These are phyloP conservation scores for Ascochyta lentis DNA, from an alignment of 2,329 filamentous ascomycete genomes.

Conservation along the genomic window DNA sequence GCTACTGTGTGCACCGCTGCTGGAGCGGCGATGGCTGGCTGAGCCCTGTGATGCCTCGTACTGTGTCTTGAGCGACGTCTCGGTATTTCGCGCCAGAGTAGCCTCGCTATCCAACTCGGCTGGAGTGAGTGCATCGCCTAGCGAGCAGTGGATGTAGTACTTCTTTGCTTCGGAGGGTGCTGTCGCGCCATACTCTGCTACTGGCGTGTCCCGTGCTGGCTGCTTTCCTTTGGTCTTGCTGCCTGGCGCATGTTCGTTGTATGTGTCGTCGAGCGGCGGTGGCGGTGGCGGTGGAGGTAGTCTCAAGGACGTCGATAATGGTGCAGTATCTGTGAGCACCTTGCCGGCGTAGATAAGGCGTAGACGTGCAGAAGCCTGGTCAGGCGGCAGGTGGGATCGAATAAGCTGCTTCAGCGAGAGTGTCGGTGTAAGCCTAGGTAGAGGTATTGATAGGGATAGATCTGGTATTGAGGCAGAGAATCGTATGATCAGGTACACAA, in stretches of 20 bases:
- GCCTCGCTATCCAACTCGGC: conserved; percentile 75
- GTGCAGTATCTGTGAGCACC: conserved; percentile 76
- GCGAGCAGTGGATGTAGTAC: conserved; percentile 94
- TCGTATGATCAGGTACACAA: conserved; percentile 81
- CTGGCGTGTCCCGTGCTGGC: conserved; percentile 58
- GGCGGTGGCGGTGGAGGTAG: conserved; percentile 63
- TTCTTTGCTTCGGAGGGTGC: conserved; percentile 52
- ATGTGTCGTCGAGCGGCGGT: conserved; percentile 42
- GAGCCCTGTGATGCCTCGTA: conserved; percentile 26
- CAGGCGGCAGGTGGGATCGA: conserved; percentile 70
- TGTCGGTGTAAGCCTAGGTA: conserved; percentile 73
- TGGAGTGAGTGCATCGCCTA: conserved; percentile 74
- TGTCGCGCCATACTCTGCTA: conserved; percentile 26
- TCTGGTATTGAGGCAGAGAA: conserved; percentile 88
- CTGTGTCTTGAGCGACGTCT: conserved; percentile 46
- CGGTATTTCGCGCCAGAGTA: conserved; percentile 48
- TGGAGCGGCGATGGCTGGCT: conserved; percentile 23
- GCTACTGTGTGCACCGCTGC: conserved; percentile 18
- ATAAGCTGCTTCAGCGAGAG: conserved; percentile 83
- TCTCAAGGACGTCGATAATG: conserved; percentile 72
- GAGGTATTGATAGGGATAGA: conserved; percentile 75
- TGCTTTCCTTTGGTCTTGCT: conserved; percentile 71
- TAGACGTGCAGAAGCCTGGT: conserved; percentile 72
- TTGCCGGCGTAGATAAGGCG: conserved; percentile 91
- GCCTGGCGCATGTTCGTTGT: conserved; percentile 26